Conservation (phyloP, 371 early-diverging fungal species). For the Saksenaea oblongispora region DNA sequence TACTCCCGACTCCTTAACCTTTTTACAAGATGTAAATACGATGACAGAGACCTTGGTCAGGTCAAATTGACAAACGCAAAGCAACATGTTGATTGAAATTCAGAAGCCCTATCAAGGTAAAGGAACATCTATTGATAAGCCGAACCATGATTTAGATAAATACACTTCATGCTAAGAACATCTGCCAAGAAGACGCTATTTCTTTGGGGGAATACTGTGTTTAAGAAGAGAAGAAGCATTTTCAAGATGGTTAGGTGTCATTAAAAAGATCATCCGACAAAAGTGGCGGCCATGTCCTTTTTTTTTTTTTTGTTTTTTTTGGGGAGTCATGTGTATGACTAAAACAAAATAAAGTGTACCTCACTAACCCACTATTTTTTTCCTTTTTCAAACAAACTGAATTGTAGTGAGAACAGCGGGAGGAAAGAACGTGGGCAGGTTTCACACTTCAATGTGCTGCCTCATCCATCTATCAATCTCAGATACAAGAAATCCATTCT, state of each 20-base stretch:
- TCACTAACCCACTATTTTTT: not conserved
- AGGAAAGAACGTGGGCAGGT: not conserved
- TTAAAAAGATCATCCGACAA: constrained; percentile 3
- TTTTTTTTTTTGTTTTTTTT: too few species aligned
- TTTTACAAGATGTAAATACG: not conserved
- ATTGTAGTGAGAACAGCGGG: not conserved
- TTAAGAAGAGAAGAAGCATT: not conserved
- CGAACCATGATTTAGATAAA: too few species aligned
- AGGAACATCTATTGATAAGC: too few species aligned
- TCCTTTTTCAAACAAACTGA: not conserved
- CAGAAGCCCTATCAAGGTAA: not conserved
- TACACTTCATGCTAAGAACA: too few species aligned
- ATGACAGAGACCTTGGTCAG: not conserved
- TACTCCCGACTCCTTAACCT: not conserved
- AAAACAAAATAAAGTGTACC: not conserved
- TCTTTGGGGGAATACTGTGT: not conserved
- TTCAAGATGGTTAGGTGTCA: not conserved
- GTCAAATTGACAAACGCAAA: not conserved
- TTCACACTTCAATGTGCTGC: not conserved
- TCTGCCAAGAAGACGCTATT: not conserved
- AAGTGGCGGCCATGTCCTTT: not conserved
- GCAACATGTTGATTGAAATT: not conserved
- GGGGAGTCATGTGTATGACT: not conserved
- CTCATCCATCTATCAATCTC: not conserved
- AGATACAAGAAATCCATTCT: not conserved